Percentiles rank a stretch among this genome's conserved stretches.
Conservation (phyloP, 2,329 filamentous ascomycete genomes). For the Colletotrichum gigasporum region DNA sequence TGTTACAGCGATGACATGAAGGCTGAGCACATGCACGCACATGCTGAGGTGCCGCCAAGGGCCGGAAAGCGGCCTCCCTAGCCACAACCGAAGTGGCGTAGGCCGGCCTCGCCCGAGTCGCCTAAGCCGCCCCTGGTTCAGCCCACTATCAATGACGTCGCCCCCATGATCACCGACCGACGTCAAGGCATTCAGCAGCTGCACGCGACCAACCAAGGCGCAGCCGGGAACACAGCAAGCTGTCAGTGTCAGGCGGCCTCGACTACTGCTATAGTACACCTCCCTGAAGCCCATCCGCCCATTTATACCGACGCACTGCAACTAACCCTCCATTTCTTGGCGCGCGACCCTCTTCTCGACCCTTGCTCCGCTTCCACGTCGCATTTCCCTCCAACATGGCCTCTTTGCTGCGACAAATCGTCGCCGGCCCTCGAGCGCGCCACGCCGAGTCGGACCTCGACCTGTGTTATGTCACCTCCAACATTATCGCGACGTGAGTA, state of each 20-base stretch:
- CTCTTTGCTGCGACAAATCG: conserved; percentile 87
- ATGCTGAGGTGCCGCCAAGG: too few species aligned
- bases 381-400: conserved; percentile 59
- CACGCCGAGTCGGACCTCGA: conserved; percentile 91
- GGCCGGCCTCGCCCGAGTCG: neutral
- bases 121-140: neutral
- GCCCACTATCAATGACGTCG: conserved; percentile 31
- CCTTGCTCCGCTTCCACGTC: conserved; percentile 20
- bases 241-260: conserved; percentile 21
- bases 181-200: conserved; percentile 16
- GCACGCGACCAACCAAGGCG: conserved; percentile 30
- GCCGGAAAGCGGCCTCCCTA: neutral
- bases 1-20: neutral
- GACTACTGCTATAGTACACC: neutral
- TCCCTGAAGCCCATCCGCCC: neutral
- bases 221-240: neutral
- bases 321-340: conserved; percentile 2
- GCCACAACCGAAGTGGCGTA: conserved; percentile 30
- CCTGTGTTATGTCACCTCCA: conserved; percentile 93
- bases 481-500: conserved; percentile 71
- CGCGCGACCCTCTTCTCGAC: neutral
- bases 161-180: neutral
- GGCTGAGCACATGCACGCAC: conserved; percentile 16
- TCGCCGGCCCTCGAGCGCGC: conserved; percentile 84
- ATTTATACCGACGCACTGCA: conserved; percentile 24